Evolutionary conservation across 768 basidiomycete species (phyloP).

Genomic region (Mycena indigotica): DNA sequence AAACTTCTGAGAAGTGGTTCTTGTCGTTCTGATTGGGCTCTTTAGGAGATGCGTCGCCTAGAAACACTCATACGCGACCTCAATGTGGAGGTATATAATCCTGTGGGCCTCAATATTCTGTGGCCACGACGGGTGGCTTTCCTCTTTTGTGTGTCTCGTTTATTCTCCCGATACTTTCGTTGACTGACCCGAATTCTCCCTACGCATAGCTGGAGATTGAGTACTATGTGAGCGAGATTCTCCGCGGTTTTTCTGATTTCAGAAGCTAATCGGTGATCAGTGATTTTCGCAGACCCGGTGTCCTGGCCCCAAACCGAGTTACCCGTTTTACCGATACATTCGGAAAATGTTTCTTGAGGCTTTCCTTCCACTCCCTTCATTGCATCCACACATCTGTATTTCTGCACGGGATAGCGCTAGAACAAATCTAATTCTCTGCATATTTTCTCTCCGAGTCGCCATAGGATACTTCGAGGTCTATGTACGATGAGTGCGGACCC

Average conservation of each 20-base stretch:
- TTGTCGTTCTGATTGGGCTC: slow-evolving; percentile 2
- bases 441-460: neutral
- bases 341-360: no score
- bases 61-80: slow-evolving; percentile 61
- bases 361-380: neutral
- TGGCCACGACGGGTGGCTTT: slow-evolving; percentile 87
- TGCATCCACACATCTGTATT: neutral
- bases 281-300: slow-evolving; percentile 24
- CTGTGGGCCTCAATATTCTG: slow-evolving; percentile 82
- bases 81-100: slow-evolving; percentile 80
- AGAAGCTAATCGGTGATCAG: slow-evolving; percentile 15
- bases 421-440: neutral
- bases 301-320: slow-evolving; percentile 11
- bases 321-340: neutral
- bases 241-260: slow-evolving; percentile 11
- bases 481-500: neutral
- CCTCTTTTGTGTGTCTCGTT: slow-evolving; percentile 80
- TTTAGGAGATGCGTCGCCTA: slow-evolving; percentile 78
- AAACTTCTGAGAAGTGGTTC: neutral
- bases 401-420: neutral
- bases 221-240: slow-evolving; percentile 70
- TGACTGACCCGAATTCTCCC: neutral
- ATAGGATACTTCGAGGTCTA: neutral
- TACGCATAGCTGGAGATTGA: slow-evolving; percentile 86
- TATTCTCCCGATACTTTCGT: slow-evolving; percentile 8